Percentiles rank a stretch among this genome's conserved stretches.
Evolutionary conservation across 2,329 filamentous ascomycete species (phyloP).

Genomic region (Talaromyces albobiverticillius): DNA sequence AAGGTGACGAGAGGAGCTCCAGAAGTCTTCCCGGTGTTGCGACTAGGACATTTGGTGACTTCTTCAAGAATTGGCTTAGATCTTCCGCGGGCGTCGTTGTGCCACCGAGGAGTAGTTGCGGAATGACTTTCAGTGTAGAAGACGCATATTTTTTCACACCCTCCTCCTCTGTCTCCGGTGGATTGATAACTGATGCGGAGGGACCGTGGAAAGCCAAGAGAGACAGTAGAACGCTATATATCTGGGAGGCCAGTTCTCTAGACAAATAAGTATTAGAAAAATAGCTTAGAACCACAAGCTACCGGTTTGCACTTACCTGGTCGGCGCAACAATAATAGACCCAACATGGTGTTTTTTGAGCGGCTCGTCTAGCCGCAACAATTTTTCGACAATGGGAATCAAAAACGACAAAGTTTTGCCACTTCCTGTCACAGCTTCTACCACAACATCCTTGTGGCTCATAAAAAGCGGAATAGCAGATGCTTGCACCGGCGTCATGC

Average conservation of each 20-base stretch:
- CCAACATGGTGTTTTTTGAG: conserved; percentile 87
- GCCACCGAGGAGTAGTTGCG: conserved; percentile 85
- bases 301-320: conserved; percentile 43
- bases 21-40: conserved; percentile 87
- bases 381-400: conserved; percentile 76
- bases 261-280: not conserved
- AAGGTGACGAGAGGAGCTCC: conserved; percentile 78
- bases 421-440: conserved; percentile 88
- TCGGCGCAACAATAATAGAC: conserved; percentile 89
- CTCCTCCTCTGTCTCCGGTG: conserved; percentile 39
- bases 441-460: conserved; percentile 86
- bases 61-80: conserved; percentile 75
- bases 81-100: conserved; percentile 81
- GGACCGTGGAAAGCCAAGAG: conserved; percentile 79
- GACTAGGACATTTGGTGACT: conserved; percentile 83
- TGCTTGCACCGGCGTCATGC: conserved; percentile 93
- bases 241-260: conserved; percentile 87
- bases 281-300: too few species aligned
- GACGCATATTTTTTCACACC: conserved; percentile 38
- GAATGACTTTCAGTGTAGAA: conserved; percentile 62
- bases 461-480: conserved; percentile 86
- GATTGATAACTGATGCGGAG: conserved; percentile 56
- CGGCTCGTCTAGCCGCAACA: conserved; percentile 75
- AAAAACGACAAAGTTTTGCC: conserved; percentile 87
- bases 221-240: conserved; percentile 73